phyloP scores from a whole-genome alignment of 176 grass and related monocot species.

The Ananas comosus region DNA sequence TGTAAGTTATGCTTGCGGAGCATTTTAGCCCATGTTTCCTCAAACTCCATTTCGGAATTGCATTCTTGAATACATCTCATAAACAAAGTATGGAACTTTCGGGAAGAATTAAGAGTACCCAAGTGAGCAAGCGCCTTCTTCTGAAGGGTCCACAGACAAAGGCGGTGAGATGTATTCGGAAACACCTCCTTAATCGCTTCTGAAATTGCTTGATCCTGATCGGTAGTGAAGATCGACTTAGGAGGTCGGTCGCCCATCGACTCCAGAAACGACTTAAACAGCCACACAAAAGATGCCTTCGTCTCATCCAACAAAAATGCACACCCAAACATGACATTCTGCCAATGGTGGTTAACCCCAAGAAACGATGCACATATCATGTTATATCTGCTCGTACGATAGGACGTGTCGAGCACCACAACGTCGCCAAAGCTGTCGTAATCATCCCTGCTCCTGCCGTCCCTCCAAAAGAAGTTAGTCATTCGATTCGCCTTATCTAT shows the following conservation, averaged over 20 bases:
- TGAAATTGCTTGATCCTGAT: conserved; percentile 52
- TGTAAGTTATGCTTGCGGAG: conserved; percentile 46
- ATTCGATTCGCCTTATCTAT: conserved; percentile 68
- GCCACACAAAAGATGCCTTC: conserved; percentile 56
- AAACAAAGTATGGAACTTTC: conserved; percentile 64
- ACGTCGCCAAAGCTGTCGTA: conserved; percentile 84
- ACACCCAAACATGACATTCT: conserved; percentile 60
- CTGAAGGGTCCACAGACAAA: conserved; percentile 71
- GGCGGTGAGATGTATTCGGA: conserved; percentile 56
- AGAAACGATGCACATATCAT: conserved; percentile 61
- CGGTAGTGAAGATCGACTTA: conserved; percentile 58
- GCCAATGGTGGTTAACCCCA: conserved; percentile 87
- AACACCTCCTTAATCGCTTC: conserved; percentile 49
- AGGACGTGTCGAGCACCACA: conserved; percentile 68
- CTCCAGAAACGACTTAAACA: conserved; percentile 65
- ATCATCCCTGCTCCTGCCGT: conserved; percentile 66
- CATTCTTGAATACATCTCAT: conserved; percentile 64
- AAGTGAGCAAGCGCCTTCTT: conserved; percentile 64
- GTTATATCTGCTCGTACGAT: conserved; percentile 55
- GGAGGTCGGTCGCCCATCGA: conserved; percentile 61
- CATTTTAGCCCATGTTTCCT: conserved; percentile 56
- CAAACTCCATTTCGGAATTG: conserved; percentile 53
- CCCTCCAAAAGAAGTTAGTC: conserved; percentile 76
- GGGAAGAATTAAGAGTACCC: conserved; percentile 54
- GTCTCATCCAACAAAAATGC: conserved; percentile 75